Base-by-base conservation (phyloP, 371 early-diverging fungal genomes). In the Gilbertella persicaria region DNA sequence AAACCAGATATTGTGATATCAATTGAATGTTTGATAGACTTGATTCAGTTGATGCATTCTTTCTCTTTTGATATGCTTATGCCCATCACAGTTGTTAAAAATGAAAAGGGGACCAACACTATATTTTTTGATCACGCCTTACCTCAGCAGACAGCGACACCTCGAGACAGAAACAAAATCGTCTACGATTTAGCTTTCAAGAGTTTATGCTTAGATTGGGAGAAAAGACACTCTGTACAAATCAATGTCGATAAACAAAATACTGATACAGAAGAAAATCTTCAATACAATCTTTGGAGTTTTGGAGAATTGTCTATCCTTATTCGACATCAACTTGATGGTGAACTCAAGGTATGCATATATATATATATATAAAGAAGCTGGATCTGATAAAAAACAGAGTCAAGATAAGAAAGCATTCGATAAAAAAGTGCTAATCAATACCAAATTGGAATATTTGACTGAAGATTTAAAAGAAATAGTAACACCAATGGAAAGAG, bases 231-330 rank as follows among this genome's bases (percentile, higher is more conserved):
- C 25, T 3, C 33, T 19, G 37, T 48, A 26, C n/a, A 37, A 12
- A 40, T 10, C 28, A n/a, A 17, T 1, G 23, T 17, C 23, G 29
- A 25, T 6, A 39, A 21, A 17, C 42, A 33, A 3, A 46, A 37
- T n/a, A 16, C 30, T 29, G 14, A 43, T 13, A 26, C 16, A 1
- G 26, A 64, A 28, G 65, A 65, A 20, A 60, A 65, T 23, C 38
- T 55, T 5, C 55, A 52, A 10, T 65, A 65, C 23, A 65, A 59
- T 16, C 5, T 52, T 5, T 65, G 65, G 65, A 53, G 16, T 7
- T 65, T 65, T 50, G 65, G 65, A 14, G 56, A 55, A 25, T 33
- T 66, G 44, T 51, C 53, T 25, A 44, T 60, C 8, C 17, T 66
- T 10, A 52, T 66, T 23, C 41, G 61, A 30, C 45, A 57, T 42